Evolutionary conservation across 108 stramenopile genomes (phyloP).

Genomic region (Cyclotella choctawhatcheeana): DNA sequence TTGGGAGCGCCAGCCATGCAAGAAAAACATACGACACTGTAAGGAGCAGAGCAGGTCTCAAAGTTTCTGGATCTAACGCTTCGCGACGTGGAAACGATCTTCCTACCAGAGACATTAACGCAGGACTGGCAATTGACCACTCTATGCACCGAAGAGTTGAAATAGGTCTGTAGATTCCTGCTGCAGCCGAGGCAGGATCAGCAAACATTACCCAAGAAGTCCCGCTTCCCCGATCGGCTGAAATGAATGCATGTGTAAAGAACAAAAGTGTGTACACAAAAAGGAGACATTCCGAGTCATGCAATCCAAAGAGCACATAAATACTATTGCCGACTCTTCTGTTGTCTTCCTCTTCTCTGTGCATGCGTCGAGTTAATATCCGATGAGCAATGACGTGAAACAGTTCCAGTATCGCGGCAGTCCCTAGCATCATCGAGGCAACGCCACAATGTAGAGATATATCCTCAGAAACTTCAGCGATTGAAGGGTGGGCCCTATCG

Average conservation of each 20-base stretch:
- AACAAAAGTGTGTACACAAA: background rate
- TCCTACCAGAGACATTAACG: background rate
- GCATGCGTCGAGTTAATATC: background rate
- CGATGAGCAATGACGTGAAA: background rate
- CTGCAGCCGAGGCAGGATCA: background rate
- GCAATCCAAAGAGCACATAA: background rate
- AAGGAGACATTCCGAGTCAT: background rate
- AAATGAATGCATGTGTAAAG: background rate
- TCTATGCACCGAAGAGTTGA: background rate
- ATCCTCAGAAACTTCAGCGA: background rate
- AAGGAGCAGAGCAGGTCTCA: background rate
- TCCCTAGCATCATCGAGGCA: background rate
- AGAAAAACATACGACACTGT: background rate
- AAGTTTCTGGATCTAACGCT: background rate
- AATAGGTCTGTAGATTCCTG: background rate
- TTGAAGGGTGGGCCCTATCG: no score
- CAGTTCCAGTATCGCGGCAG: background rate
- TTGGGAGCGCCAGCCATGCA: background rate
- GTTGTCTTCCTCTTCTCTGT: background rate
- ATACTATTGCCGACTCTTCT: background rate
- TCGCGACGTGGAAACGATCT: slow-evolving; percentile 1
- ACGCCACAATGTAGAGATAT: background rate
- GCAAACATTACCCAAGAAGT: background rate
- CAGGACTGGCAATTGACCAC: slow-evolving; percentile 4
- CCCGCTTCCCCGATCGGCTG: background rate